These are phyloP conservation scores for Effrenium voratum DNA, from an alignment of 73 alveolate species.

Conservation along the genomic window DNA sequence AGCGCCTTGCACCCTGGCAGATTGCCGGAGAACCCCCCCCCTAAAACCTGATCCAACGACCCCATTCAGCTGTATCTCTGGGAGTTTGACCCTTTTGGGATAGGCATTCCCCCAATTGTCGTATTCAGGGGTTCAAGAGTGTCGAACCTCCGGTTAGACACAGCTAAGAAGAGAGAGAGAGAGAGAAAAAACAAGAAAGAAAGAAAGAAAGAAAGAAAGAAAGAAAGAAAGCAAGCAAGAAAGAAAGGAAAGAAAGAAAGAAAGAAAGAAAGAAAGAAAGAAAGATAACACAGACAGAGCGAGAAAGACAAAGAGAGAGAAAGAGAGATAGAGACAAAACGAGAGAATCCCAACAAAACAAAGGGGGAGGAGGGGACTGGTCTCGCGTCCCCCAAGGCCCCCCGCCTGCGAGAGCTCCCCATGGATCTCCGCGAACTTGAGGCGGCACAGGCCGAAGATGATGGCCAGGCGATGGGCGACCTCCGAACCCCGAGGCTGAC, in stretches of 20 bases:
- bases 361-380: neutral
- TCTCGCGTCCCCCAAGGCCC: too few species aligned
- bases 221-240: neutral
- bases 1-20: too few species aligned
- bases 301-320: too few species aligned
- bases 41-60: too few species aligned
- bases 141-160: neutral
- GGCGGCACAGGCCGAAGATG: slow-evolving; percentile 96
- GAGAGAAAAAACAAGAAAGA: neutral
- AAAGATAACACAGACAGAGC: too few species aligned
- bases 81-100: too few species aligned
- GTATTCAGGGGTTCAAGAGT: too few species aligned
- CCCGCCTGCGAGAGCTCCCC: slow-evolving; percentile 96
- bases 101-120: too few species aligned
- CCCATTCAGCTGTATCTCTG: too few species aligned
- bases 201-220: neutral
- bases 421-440: slow-evolving; percentile 97
- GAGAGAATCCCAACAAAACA: neutral
- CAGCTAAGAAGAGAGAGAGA: neutral
- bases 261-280: too few species aligned
- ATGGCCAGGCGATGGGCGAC: slow-evolving; percentile 95
- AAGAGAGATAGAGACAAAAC: too few species aligned
- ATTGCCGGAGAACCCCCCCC: too few species aligned
- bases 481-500: slow-evolving; percentile 48
- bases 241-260: neutral